Evolutionary conservation across 306 rosid species (phyloP), one percentile per base, ranked within the genome.

Genomic region (Cucurbita maxima): DNA sequence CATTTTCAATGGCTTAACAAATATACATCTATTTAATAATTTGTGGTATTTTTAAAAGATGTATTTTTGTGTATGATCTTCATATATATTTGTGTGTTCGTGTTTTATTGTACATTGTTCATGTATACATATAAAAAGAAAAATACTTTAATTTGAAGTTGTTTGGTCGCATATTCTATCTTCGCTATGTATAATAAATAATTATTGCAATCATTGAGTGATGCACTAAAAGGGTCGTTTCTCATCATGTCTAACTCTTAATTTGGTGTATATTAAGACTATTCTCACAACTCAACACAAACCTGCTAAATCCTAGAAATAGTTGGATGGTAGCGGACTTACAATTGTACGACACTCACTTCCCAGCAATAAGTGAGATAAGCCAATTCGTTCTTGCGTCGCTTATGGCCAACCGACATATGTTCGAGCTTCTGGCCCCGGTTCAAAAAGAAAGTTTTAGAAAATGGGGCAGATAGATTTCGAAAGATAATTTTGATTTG

Each of bases 1-100:
- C 86, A 75, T 89, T 85, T 75, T 78, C 91, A 10, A 73, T 74
- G 69, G 83, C 86, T 40, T 63, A 81, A 81, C 62, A 76, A 76
- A 58, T 40, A 59, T 55, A n/a, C 15, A 68, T 47, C 47, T 44
- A 62, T 19, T 22, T 13, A 20, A 62, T 62, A 38, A 62, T 57
- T 53, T 71, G 25, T 37, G 60, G 10, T 55, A 55, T 75, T 80
- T 75, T 79, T 73, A 71, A 48, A 3, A 2, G 19, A 66, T 11
- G 19, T 44, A 66, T 20, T 66, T 64, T 66, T 66, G 54, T 43
- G 72, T 66, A 44, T 66, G 52, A 44, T 5, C 52, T 41, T 41
- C 10, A 66, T 44, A 66, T 41, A 43, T 12, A 43, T 66, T 10
- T 68, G 6, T 47, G 1, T 47, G 7, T 41, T 30, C 34, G 10